A percentile compares a stretch with the other conserved stretches of the same genome.
Evolutionary conservation across 345 rosid species (phyloP).

Genomic region (Passiflora organensis): DNA sequence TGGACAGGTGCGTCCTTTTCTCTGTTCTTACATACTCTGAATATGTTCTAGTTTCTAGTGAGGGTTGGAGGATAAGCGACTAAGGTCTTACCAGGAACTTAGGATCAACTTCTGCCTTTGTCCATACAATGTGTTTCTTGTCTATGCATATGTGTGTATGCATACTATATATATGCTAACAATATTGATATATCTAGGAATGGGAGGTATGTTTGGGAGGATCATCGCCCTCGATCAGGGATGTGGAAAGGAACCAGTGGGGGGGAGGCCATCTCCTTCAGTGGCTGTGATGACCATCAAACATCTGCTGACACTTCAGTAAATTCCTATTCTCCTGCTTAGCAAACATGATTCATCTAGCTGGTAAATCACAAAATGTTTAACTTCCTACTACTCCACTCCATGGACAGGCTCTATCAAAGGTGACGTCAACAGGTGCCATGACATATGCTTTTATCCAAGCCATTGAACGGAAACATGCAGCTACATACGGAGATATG

Average conservation of each 20-base stretch:
- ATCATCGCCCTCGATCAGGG: constrained; percentile 74
- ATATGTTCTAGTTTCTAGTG: background rate
- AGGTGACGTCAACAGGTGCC: constrained; percentile 75
- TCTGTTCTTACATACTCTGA: background rate
- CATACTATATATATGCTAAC: too few species aligned
- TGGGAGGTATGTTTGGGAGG: constrained; percentile 71
- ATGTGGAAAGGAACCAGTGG: constrained; percentile 88
- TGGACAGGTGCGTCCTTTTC: constrained; percentile 55
- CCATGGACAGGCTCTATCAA: constrained; percentile 55
- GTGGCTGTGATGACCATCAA: constrained; percentile 88
- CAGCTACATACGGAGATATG: constrained; percentile 58
- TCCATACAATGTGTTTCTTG: too few species aligned
- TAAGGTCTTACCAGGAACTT: too few species aligned
- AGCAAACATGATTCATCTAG: background rate
- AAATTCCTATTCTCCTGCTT: constrained; percentile 5
- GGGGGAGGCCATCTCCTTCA: constrained; percentile 81
- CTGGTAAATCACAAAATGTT: background rate
- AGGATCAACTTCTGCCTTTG: too few species aligned
- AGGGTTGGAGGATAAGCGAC: too few species aligned
- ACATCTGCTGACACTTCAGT: constrained; percentile 82
- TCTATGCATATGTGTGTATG: too few species aligned
- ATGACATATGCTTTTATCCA: constrained; percentile 90
- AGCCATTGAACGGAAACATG: constrained; percentile 72
- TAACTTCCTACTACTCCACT: background rate
- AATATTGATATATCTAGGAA: constrained; percentile 25